phyloP scores from a whole-genome alignment of 2,329 filamentous ascomycete genomes.

The Colletotrichum graminicola region DNA sequence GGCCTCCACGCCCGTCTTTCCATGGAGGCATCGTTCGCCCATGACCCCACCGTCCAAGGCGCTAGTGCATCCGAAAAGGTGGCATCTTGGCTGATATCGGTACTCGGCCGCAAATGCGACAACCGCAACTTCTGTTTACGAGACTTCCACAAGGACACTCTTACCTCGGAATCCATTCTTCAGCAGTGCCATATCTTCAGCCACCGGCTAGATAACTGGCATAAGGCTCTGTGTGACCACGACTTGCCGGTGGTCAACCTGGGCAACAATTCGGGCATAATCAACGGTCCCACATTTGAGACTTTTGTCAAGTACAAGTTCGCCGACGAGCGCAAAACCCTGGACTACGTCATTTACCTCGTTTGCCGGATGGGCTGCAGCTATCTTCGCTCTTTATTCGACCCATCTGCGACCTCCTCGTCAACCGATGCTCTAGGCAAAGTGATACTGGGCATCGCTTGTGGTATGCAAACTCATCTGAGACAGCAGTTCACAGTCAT shows the following conservation, averaged over 20 bases:
- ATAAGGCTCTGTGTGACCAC: conserved; percentile 13
- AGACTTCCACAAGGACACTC: conserved; percentile 23
- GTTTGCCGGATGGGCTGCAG: conserved; percentile 18
- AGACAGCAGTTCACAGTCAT: conserved; percentile 24
- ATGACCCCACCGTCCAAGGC: neutral
- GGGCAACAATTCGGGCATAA: conserved; percentile 7
- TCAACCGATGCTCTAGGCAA: conserved; percentile 15
- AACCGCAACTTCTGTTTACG: conserved; percentile 14
- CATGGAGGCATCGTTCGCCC: conserved; percentile 27
- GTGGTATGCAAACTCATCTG: conserved; percentile 27
- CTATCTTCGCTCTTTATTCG: conserved; percentile 25
- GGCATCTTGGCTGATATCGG: conserved; percentile 23
- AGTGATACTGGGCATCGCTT: conserved; percentile 26
- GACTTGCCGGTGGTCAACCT: conserved; percentile 24
- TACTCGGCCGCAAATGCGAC: conserved; percentile 16
- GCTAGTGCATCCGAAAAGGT: conserved; percentile 27
- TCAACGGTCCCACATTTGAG: conserved; percentile 27
- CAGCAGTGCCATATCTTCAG: conserved; percentile 23
- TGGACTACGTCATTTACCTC: conserved; percentile 33
- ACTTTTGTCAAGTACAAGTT: conserved; percentile 26
- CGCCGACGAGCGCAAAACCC: conserved; percentile 1
- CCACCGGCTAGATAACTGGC: conserved; percentile 21
- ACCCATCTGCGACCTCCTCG: conserved; percentile 11
- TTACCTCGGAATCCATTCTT: conserved; percentile 7
- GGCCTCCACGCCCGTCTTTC: conserved; percentile 7